phyloP scores from a whole-genome alignment of 495 filamentous ascomycete genomes.

The Penicillium cinerascens region DNA sequence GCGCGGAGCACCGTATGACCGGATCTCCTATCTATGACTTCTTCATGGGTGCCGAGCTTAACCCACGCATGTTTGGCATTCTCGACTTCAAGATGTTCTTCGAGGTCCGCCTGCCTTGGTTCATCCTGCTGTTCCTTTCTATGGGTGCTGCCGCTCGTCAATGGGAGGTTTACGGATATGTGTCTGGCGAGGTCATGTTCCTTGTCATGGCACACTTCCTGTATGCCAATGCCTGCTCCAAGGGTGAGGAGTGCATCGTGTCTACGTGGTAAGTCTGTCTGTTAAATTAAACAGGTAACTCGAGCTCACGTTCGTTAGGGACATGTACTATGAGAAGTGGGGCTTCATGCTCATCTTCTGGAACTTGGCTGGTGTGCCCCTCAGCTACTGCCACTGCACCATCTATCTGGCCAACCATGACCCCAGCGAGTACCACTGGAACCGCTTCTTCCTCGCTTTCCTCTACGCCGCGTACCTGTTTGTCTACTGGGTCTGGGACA shows the following conservation, averaged over 20 bases:
- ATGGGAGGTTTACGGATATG: conserved; percentile 86
- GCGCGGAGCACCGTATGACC: conserved; percentile 86
- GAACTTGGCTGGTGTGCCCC: conserved; percentile 94
- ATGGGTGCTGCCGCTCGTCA: conserved; percentile 78
- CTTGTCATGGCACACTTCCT: conserved; percentile 90
- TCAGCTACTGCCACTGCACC: conserved; percentile 96
- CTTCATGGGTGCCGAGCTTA: conserved; percentile 98
- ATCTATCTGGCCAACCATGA: conserved; percentile 89
- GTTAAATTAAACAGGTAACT: background rate
- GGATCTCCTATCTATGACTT: conserved; percentile 92
- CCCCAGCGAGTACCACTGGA: conserved; percentile 79
- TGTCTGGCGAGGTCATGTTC: conserved; percentile 85
- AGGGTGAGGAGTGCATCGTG: conserved; percentile 92
- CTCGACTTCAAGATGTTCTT: conserved; percentile 99
- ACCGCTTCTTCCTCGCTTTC: conserved; percentile 58
- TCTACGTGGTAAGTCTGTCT: conserved; percentile 68
- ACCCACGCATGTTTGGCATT: conserved; percentile 89
- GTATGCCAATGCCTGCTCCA: conserved; percentile 94
- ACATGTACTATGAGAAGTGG: conserved; percentile 99
- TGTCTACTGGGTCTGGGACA: conserved; percentile 92
- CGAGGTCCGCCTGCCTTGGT: conserved; percentile 97
- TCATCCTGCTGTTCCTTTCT: conserved; percentile 78
- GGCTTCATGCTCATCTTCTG: conserved; percentile 99
- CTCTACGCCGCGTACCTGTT: conserved; percentile 75
- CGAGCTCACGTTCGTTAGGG: conserved; percentile 41